Percentiles rank a stretch among this genome's conserved stretches.
phyloP scores from a whole-genome alignment of 208 protist species.

The Angomonas desouzai region DNA sequence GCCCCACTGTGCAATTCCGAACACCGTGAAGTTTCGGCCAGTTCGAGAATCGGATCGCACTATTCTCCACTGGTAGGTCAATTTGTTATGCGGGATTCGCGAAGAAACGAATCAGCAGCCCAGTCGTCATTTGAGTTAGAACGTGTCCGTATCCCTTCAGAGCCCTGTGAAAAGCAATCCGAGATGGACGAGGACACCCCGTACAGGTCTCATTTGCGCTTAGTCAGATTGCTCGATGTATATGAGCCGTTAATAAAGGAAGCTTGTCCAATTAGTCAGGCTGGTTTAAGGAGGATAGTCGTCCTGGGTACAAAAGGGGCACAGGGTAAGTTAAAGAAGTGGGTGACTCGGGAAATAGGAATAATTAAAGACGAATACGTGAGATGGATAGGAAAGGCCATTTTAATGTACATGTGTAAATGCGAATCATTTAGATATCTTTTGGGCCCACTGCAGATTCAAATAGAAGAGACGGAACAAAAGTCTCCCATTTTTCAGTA shows the following conservation, averaged over 20 bases:
- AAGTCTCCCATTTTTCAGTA: constrained; percentile 12
- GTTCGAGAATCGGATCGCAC: constrained; percentile 79
- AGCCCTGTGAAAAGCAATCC: constrained; percentile 32
- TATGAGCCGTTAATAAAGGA: constrained; percentile 72
- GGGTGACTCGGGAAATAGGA: constrained; percentile 54
- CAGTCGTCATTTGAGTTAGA: not conserved
- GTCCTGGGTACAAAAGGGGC: constrained; percentile 53
- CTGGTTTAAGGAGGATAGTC: constrained; percentile 63
- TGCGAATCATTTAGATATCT: constrained; percentile 57
- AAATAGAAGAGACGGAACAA: not conserved
- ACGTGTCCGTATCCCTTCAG: constrained; percentile 52
- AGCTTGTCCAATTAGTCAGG: constrained; percentile 33
- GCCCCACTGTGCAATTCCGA: constrained; percentile 27
- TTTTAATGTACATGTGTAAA: constrained; percentile 83
- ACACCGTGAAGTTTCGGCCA: constrained; percentile 25
- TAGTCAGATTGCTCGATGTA: constrained; percentile 52
- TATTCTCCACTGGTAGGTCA: constrained; percentile 78
- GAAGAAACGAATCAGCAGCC: constrained; percentile 3
- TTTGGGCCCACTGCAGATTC: constrained; percentile 57
- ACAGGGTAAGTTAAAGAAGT: constrained; percentile 29
- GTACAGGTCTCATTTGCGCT: constrained; percentile 42
- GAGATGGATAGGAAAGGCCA: constrained; percentile 38
- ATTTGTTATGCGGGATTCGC: constrained; percentile 33
- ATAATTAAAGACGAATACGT: constrained; percentile 66
- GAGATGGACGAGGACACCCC: constrained; percentile 4